Evolutionary conservation across 768 basidiomycete species (phyloP), one percentile per base, ranked within the genome.

Genomic region (Collybia sp.): DNA sequence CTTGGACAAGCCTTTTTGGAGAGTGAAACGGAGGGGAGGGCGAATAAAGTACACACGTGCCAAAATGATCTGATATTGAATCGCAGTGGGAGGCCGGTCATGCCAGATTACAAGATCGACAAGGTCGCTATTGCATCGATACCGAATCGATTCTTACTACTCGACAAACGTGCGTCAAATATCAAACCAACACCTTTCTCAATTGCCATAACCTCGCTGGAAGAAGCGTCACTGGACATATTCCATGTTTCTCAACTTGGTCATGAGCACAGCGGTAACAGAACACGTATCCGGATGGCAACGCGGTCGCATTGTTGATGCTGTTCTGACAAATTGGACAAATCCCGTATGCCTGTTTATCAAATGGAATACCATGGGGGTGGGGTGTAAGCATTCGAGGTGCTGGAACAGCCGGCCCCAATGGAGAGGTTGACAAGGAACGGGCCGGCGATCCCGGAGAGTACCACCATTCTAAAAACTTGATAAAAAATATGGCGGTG

Each of bases 401-500:
- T 12, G 89, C 89, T 52, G 87, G 85, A 36, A 90, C 75, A 1
- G 79, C 72, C 20, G 84, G 88, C 6, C 83, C 87, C 43, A 77
- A 75, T 11, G 72, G 75, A 10, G 80, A 81, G 30, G 73, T 72
- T 8, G 80, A 75, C 44, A 89, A 66, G n/a, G 80, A 80, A 34
- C 83, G 80, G 13, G 88, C 89, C 3, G 88, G 93, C 10, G 91
- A 96, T 37, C 78, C 77, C 16, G 96, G 93, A 3, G 93, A 94
- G 60, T 98, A 98, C 93, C 95, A 99, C 93, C 96, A 99, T 66
- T 98, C 93, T 39, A 96, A 72, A 66, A 98, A 94, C 65, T 93
- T 95, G 71, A 99, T 73, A 61, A 91, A 88, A 65, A 99, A 95
- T 48, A 99, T 93, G 35, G 87, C 85, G 15, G 85, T 88, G 12